Base-by-base conservation (phyloP, 23 red algal species). In the Gracilaria vermiculophylla region DNA sequence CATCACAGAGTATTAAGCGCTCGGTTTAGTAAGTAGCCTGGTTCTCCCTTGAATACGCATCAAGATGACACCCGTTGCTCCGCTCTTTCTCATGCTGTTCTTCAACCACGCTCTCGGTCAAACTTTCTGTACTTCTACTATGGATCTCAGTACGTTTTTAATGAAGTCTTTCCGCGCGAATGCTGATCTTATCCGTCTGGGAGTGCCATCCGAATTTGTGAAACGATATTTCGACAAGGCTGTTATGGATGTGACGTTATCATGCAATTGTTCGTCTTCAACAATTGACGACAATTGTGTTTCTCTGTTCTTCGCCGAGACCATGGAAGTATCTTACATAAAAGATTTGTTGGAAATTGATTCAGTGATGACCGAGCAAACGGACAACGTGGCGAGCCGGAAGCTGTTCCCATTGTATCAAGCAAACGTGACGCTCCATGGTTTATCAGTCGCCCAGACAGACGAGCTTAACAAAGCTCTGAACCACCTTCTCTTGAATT, bases 151-250 rank as follows among this genome's bases (percentile, higher is more conserved):
- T 23, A 48, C 67, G 27, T 73, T 73, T 47, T 14, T 73, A 8
- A 45, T 40, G 20, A 73, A 20, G n/a, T 73, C 67, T 37, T 73
- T 73, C 23, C 67, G 36, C 0, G 67, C 42, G 4, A 73, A 73
- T 28, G 67, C 32, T 0, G 67, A 73, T 73, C 67, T 73, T 28
- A 47, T 73, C 24, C 67, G 67, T 28, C 5, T 73, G n/a, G 67
- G 67, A 1, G 67, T 73, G 15, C 67, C 67, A 25, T 73, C 67
- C 36, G 67, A 73, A 73, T 5, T 73, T 73, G 67, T 73, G 1
- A 73, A 42, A n/a, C 32, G 7, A 14, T 73, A 41, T 7, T 73
- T 47, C 13, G 67, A 73, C 67, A 42, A 48, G n/a, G 67, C 67
- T 2, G 40, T 73, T 23, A 73, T 73, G 67, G 67, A 73, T 73